Evolutionary conservation across 345 rosid species (phyloP).

Genomic region (Populus euphratica): DNA sequence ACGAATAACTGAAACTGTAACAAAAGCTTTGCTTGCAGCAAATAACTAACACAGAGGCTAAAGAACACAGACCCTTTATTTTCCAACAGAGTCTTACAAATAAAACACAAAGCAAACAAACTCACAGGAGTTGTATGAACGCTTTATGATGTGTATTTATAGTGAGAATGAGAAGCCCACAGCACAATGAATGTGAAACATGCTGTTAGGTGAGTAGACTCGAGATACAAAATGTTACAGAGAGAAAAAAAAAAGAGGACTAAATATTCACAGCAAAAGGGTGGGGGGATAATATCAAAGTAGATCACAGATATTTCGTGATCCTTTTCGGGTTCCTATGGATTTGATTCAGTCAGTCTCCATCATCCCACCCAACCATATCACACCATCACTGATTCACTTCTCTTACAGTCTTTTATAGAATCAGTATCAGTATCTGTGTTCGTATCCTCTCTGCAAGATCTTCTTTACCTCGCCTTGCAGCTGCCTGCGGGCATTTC

Average conservation of each 20-base stretch:
- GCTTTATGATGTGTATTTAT: conserved; percentile 16
- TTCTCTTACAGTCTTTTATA: neutral
- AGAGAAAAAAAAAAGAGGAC: no score
- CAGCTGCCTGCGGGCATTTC: neutral
- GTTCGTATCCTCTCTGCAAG: neutral
- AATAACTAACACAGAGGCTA: neutral
- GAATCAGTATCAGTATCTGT: conserved; percentile 4
- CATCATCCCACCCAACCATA: neutral
- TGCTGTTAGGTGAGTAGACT: conserved; percentile 17
- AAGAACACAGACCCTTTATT: neutral
- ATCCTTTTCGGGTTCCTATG: conserved; percentile 42
- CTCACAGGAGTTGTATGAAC: conserved; percentile 41
- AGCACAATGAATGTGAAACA: conserved; percentile 22
- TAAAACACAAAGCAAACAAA: conserved; percentile 7
- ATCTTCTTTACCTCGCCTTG: neutral
- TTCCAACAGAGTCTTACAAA: neutral
- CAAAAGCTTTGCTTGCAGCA: neutral
- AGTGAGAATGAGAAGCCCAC: conserved; percentile 16
- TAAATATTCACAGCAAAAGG: no score
- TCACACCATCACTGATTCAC: neutral
- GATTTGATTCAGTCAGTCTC: conserved; percentile 39
- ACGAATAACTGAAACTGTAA: neutral
- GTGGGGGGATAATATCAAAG: conserved; percentile 26
- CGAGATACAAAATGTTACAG: neutral
- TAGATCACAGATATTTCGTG: conserved; percentile 67